Percentiles rank a stretch among this genome's conserved stretches.
phyloP scores from a whole-genome alignment of 352 stramenopile species.

The Nannochloropsis limnetica region DNA sequence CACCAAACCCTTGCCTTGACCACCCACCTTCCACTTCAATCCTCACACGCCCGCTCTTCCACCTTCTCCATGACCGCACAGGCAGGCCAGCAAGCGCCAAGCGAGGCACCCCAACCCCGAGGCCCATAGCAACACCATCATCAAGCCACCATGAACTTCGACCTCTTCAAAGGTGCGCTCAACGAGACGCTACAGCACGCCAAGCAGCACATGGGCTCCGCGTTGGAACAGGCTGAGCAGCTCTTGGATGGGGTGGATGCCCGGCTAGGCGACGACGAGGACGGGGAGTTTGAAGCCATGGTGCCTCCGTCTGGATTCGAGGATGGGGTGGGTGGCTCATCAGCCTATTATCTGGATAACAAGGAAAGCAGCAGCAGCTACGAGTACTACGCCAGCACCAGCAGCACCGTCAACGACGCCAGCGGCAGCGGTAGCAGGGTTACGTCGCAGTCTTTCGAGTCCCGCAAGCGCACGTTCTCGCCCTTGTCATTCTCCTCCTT shows the following conservation, averaged over 20 bases:
- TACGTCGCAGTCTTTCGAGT: slow-evolving; percentile 2
- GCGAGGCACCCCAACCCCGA: not conserved
- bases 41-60: not conserved
- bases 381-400: not conserved
- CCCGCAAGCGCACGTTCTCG: not conserved
- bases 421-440: not conserved
- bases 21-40: not conserved
- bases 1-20: not conserved
- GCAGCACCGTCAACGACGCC: not conserved
- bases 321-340: not conserved
- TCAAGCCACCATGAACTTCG: slow-evolving; percentile 22
- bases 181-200: not conserved
- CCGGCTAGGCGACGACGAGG: not conserved
- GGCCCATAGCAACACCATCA: not conserved
- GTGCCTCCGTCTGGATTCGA: not conserved
- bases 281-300: not conserved
- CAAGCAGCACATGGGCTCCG: slow-evolving; percentile 25
- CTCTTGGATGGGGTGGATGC: not conserved
- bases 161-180: slow-evolving; percentile 16
- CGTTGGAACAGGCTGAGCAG: slow-evolving; percentile 26
- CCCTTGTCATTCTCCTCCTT: slow-evolving; percentile 9
- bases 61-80: not conserved
- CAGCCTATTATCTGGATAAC: not conserved
- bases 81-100: not conserved
- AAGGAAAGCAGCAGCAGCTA: slow-evolving; percentile 14